Percentiles rank a stretch among this genome's conserved stretches.
Evolutionary conservation across 2,329 filamentous ascomycete species (phyloP).

Genomic region (Sporothrix euskadiensis): DNA sequence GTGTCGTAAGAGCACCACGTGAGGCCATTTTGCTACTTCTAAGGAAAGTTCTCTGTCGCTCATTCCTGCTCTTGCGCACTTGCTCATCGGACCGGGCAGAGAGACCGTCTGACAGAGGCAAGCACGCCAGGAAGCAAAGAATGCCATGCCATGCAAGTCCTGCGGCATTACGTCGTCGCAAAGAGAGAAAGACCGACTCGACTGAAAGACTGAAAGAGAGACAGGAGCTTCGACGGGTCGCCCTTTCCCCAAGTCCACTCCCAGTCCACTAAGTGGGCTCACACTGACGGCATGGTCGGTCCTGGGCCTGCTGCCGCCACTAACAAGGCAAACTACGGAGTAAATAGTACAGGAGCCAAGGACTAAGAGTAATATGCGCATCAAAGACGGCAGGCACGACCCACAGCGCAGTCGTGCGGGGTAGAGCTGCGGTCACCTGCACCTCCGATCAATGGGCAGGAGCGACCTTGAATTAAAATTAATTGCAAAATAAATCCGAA

Average conservation of each 20-base stretch:
- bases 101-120: not conserved
- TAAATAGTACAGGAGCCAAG: constrained; percentile 1
- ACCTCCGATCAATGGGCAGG: constrained; percentile 22
- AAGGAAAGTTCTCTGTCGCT: not conserved
- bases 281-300: constrained; percentile 25
- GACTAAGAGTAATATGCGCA: not conserved
- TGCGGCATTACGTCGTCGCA: constrained; percentile 2
- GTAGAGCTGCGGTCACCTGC: constrained; percentile 29
- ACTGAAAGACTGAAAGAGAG: not conserved
- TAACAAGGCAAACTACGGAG: constrained; percentile 12
- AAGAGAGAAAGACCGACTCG: not conserved
- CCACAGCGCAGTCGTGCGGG: constrained; percentile 28
- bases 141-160: not conserved
- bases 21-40: constrained; percentile 9
- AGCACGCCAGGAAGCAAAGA: not conserved
- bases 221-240: not conserved
- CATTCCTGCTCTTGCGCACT: not conserved
- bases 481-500: constrained; percentile 16
- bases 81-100: constrained; percentile 10
- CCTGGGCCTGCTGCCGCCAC: constrained; percentile 20
- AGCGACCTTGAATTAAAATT: constrained; percentile 9
- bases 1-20: constrained; percentile 19
- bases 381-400: constrained; percentile 10
- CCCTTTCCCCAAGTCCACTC: constrained; percentile 23
- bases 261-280: constrained; percentile 27